Conservation (phyloP, 1,284 basidiomycete genomes). For the Wolfiporia cocos region DNA sequence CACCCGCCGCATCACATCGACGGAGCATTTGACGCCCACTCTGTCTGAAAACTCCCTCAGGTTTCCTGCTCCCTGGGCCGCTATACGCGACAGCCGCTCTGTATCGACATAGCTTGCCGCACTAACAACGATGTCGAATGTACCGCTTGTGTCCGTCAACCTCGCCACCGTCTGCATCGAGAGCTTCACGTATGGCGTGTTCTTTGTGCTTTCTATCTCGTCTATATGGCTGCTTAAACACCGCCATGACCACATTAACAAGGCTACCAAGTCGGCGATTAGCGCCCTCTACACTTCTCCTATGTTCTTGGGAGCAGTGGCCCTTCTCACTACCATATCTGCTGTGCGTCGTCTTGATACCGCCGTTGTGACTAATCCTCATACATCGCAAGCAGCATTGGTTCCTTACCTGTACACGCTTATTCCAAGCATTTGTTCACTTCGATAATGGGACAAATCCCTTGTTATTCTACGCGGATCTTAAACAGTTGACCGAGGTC, state of each 20-base stretch:
- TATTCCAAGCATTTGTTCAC: constrained; percentile 13
- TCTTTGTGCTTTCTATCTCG: neutral
- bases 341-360: neutral
- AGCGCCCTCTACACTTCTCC: neutral
- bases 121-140: too few species aligned
- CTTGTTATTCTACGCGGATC: constrained; percentile 6
- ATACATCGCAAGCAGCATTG: constrained; percentile 15
- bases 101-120: too few species aligned
- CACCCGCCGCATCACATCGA: too few species aligned
- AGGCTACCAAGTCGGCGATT: neutral
- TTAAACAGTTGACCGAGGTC: constrained; percentile 10
- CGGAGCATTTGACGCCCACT: too few species aligned
- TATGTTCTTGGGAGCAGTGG: neutral
- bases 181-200: neutral
- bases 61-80: too few species aligned
- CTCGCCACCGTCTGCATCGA: constrained; percentile 1
- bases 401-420: constrained; percentile 9
- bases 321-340: neutral
- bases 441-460: constrained; percentile 7
- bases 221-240: constrained; percentile 1
- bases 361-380: too few species aligned
- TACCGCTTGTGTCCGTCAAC: neutral
- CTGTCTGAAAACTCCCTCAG: too few species aligned
- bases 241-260: neutral
- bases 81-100: too few species aligned